phyloP scores from a whole-genome alignment of 2,329 filamentous ascomycete species.

The Aureobasidium sp. region DNA sequence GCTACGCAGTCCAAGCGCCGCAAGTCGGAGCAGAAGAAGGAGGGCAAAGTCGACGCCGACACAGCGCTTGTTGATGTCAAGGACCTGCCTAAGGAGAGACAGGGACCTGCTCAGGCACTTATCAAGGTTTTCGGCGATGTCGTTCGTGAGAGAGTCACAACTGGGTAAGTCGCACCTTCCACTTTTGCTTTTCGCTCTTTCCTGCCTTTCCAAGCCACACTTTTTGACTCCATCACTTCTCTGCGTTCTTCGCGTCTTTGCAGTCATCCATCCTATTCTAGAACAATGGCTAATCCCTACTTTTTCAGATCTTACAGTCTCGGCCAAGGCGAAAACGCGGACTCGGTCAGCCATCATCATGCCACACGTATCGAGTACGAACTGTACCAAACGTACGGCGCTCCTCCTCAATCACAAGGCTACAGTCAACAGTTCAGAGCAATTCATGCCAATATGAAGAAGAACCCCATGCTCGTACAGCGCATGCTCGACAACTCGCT shows the following conservation, averaged over 20 bases:
- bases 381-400: constrained; percentile 49
- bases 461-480: constrained; percentile 70
- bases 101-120: constrained; percentile 62
- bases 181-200: background rate
- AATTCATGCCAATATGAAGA: constrained; percentile 80
- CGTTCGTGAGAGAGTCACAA: constrained; percentile 60
- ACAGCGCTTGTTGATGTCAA: constrained; percentile 34
- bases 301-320: constrained; percentile 45
- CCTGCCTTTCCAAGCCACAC: background rate
- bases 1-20: constrained; percentile 29
- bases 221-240: background rate
- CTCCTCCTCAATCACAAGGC: constrained; percentile 39
- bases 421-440: constrained; percentile 64
- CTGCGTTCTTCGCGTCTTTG: background rate
- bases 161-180: constrained; percentile 34
- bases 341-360: constrained; percentile 60
- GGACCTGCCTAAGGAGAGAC: constrained; percentile 57
- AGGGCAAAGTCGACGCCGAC: constrained; percentile 23
- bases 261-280: background rate
- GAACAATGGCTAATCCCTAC: constrained; percentile 2
- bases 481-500: constrained; percentile 67
- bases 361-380: constrained; percentile 74
- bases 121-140: constrained; percentile 61
- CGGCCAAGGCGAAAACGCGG: constrained; percentile 55
- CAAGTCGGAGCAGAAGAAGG: constrained; percentile 25